Evolutionary conservation across 306 rosid species (phyloP).

Genomic region (Medicago ruthenica): DNA sequence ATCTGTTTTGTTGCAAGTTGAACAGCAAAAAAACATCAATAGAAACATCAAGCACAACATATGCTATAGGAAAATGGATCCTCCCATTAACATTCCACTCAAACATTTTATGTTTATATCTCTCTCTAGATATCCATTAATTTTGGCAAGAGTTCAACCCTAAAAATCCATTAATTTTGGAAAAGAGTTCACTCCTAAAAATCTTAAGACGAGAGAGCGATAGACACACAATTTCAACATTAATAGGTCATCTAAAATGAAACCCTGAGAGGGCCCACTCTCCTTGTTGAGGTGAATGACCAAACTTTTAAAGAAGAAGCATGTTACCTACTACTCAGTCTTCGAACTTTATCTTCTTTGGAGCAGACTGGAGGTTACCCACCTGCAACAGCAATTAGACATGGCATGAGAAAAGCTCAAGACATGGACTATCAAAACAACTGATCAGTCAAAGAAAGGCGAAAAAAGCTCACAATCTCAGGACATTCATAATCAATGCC

Average conservation of each 20-base stretch:
- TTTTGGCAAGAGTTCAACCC: neutral
- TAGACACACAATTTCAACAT: neutral
- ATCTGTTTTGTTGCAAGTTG: neutral
- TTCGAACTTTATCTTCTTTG: slow-evolving; percentile 86
- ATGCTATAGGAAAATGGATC: neutral
- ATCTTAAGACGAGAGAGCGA: neutral
- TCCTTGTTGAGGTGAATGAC: neutral
- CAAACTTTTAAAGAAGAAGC: neutral
- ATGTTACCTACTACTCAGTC: slow-evolving; percentile 44
- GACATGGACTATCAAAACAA: neutral
- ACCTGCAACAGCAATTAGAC: slow-evolving; percentile 54
- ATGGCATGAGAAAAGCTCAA: slow-evolving; percentile 1
- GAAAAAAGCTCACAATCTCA: slow-evolving; percentile 65
- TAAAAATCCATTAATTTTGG: neutral
- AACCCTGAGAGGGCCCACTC: neutral
- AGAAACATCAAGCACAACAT: slow-evolving; percentile 5
- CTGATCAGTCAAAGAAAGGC: neutral
- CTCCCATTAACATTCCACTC: neutral
- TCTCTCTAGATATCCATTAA: neutral
- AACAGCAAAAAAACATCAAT: neutral
- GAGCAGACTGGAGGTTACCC: slow-evolving; percentile 65
- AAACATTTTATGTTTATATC: neutral
- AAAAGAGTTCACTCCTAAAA: neutral
- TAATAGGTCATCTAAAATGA: neutral
- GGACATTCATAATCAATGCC: slow-evolving; percentile 91